Base-by-base conservation (phyloP, 192 early-diverging fungal species). In the Linderina pennispora region DNA sequence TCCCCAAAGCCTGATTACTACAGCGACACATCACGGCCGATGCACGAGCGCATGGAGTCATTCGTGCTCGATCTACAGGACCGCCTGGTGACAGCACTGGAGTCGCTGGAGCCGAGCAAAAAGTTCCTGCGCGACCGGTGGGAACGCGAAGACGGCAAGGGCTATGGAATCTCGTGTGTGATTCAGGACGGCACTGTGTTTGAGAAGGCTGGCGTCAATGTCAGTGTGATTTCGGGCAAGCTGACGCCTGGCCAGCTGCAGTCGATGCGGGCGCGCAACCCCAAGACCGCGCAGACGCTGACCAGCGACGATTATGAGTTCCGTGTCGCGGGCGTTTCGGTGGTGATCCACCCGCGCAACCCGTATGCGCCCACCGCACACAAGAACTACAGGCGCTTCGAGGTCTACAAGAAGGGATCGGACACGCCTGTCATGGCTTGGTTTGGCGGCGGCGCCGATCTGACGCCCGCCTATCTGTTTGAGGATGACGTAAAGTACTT, bases 341-440 rank as follows among this genome's bases (percentile, higher is more conserved):
- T 91, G 40, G 91, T 98, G 14, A 86, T 95, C 58, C 95, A 98
- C 50, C 95, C 95, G 16, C 83, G 83, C 59, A 98, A 98, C 64
- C 94, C 94, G 14, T 80, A 87, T 46, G 90, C 88, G n/a, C 96
- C 96, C 9, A 99, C 96, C 0, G 84, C 91, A 5, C 96, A 99
- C 57, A 79, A 90, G 61, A 99, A 99, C 73, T 99, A 92, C 66
- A 84, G 96, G 5, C 95, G 97, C 62, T 96, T 99, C 79, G 96
- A 99, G 50, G 79, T 98, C 10, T 61, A 54, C 42, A 63, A 77
- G 15, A 66, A 83, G 35, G 51, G 51, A 2, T 81, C 73, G 21
- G 57, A 78, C 9, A 66, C 53, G 3, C 84, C 89, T 4, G 81
- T 85, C 34, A 68, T 85, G 45, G 84, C 78, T 35, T 99, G 96